A percentile compares a stretch with the other conserved stretches of the same genome.
phyloP scores from a whole-genome alignment of 768 basidiomycete genomes.

The Serendipita indica region DNA sequence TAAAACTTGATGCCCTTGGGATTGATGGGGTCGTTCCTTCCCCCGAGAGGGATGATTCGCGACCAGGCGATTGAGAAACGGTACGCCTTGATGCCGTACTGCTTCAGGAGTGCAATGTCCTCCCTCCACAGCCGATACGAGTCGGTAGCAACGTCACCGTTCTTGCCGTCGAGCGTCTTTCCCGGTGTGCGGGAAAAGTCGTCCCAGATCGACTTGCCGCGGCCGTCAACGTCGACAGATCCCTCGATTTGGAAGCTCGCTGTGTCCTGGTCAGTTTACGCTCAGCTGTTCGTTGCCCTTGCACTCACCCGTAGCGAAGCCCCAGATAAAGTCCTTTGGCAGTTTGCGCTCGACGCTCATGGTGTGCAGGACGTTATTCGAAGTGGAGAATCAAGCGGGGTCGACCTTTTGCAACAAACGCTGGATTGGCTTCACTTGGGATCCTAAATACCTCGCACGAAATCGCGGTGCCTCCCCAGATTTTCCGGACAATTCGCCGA shows the following conservation, averaged over 20 bases:
- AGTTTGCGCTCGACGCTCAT: constrained; percentile 26
- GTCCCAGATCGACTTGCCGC: constrained; percentile 63
- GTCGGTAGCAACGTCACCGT: constrained; percentile 57
- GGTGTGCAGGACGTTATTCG: neutral
- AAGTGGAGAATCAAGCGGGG: neutral
- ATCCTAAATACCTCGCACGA: constrained; percentile 4
- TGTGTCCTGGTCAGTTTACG: constrained; percentile 17
- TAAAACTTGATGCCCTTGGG: constrained; percentile 54
- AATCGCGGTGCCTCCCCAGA: neutral
- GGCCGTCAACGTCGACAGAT: constrained; percentile 40
- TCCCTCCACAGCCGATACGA: constrained; percentile 56
- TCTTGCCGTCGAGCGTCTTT: constrained; percentile 50
- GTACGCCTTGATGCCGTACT: constrained; percentile 57
- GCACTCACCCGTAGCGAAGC: constrained; percentile 49
- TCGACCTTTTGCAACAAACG: neutral
- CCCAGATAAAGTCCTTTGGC: constrained; percentile 50
- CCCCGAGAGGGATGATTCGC: constrained; percentile 58
- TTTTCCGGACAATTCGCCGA: constrained; percentile 1
- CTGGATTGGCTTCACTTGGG: constrained; percentile 6
- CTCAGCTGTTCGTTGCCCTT: neutral
- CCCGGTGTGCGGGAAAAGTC: constrained; percentile 50
- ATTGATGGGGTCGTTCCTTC: constrained; percentile 59
- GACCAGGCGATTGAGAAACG: constrained; percentile 68
- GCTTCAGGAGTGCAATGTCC: constrained; percentile 44
- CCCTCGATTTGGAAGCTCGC: constrained; percentile 68